A percentile compares a stretch with the other conserved stretches of the same genome.
phyloP scores from a whole-genome alignment of 495 filamentous ascomycete genomes.

The Amphirosellinia nigrospora region DNA sequence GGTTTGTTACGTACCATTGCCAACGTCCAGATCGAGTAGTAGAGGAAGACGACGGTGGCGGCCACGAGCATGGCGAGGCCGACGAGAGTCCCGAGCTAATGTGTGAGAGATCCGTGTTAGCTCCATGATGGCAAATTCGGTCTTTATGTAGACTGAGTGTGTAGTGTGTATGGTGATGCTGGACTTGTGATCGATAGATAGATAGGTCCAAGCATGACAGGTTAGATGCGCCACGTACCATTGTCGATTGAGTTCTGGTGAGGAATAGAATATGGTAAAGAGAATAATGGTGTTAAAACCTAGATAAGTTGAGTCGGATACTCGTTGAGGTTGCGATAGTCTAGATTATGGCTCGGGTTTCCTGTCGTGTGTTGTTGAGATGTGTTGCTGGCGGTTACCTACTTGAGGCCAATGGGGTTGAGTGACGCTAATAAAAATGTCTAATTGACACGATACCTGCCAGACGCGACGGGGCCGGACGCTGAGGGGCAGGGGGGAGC shows the following conservation, averaged over 20 bases:
- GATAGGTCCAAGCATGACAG: too few species aligned
- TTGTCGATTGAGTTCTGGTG: constrained; percentile 37
- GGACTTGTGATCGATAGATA: too few species aligned
- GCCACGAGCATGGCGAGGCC: constrained; percentile 97
- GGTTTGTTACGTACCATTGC: constrained; percentile 73
- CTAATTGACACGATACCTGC: constrained; percentile 20
- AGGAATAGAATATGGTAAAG: neutral
- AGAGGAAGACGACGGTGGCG: constrained; percentile 94
- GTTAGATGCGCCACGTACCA: constrained; percentile 38
- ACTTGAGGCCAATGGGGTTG: neutral
- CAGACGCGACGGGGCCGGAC: constrained; percentile 14
- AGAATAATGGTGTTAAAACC: neutral
- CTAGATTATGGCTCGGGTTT: neutral
- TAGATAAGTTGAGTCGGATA: neutral
- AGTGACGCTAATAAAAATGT: neutral
- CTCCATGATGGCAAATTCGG: neutral
- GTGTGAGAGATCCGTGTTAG: constrained; percentile 28
- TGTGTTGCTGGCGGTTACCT: neutral
- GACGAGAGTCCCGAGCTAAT: constrained; percentile 90
- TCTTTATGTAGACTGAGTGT: neutral
- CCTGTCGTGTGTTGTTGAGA: constrained; percentile 2
- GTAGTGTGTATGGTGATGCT: neutral
- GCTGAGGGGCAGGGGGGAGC: constrained; percentile 6
- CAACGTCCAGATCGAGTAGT: constrained; percentile 98
- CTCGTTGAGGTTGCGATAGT: neutral